Evolutionary conservation across 139 green algal genomes (phyloP).

Genomic region (Diplosphaera chodatii): DNA sequence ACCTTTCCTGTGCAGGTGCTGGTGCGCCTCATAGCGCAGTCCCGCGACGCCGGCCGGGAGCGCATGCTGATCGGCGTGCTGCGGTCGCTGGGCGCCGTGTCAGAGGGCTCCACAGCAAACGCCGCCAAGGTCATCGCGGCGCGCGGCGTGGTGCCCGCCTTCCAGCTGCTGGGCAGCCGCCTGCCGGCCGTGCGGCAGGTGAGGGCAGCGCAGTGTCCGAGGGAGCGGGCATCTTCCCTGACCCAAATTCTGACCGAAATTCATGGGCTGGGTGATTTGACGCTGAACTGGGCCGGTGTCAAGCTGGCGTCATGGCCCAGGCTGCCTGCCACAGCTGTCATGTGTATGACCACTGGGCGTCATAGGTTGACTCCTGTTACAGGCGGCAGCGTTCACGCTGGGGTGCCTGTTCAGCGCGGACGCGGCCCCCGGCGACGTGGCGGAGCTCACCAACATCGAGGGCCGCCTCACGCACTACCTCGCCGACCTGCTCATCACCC

Average conservation of each 20-base stretch:
- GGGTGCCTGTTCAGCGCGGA: neutral
- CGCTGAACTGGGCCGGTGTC: too few species aligned
- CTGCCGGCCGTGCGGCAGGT: neutral
- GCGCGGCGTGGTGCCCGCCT: neutral
- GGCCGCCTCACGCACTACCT: constrained; percentile 1
- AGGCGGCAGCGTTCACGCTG: neutral
- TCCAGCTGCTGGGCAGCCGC: neutral
- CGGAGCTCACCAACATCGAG: neutral
- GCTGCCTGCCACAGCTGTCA: too few species aligned
- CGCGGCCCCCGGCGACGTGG: neutral
- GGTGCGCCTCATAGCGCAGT: neutral
- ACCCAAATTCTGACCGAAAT: too few species aligned
- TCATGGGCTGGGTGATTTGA: too few species aligned
- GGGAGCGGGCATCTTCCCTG: too few species aligned
- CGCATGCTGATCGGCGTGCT: constrained; percentile 1
- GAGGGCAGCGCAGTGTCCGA: too few species aligned
- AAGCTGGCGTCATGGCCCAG: too few species aligned
- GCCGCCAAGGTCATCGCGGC: neutral
- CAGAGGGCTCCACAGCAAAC: neutral
- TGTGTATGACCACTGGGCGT: too few species aligned
- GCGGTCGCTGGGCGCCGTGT: neutral
- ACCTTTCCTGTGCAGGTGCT: neutral
- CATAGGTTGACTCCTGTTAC: neutral
- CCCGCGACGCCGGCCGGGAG: neutral
- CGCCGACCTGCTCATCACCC: neutral